A percentile compares a stretch with the other conserved stretches of the same genome.
phyloP scores from a whole-genome alignment of 257 asterid species.

The Lycium barbarum region DNA sequence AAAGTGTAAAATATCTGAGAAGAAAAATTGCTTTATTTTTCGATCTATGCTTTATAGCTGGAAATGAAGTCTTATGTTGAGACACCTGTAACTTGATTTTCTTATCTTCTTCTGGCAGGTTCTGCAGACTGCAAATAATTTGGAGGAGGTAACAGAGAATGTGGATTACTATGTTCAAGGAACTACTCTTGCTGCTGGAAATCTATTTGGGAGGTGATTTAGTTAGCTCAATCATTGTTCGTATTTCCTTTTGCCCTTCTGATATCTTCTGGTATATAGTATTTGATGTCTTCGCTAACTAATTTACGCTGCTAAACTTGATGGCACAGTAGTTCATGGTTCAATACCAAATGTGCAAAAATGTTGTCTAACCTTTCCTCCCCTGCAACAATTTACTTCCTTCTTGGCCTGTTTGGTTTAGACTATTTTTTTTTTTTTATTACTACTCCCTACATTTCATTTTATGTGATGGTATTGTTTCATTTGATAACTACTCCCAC shows the following conservation, averaged over 20 bases:
- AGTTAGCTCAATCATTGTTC: too few relatives aligned
- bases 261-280: neutral
- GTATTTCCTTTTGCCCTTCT: neutral
- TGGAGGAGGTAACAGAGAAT: slow-evolving; percentile 59
- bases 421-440: neutral
- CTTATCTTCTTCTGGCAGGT: too few relatives aligned
- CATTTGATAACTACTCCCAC: neutral
- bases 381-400: too few relatives aligned
- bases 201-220: slow-evolving; percentile 97
- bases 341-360: neutral
- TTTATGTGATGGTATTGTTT: neutral
- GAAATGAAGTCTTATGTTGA: too few relatives aligned
- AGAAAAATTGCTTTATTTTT: too few relatives aligned
- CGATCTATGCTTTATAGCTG: too few relatives aligned
- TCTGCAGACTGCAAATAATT: too few relatives aligned
- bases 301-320: too few relatives aligned
- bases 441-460: neutral
- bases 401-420: too few relatives aligned
- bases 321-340: neutral
- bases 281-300: too few relatives aligned
- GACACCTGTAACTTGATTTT: too few relatives aligned
- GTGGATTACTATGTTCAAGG: slow-evolving; percentile 96
- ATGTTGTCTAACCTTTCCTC: too few relatives aligned
- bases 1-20: neutral
- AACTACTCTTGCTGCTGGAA: slow-evolving; percentile 95